Base-by-base conservation (phyloP, 2,329 filamentous ascomycete genomes). In the Xylariaceae sp. region DNA sequence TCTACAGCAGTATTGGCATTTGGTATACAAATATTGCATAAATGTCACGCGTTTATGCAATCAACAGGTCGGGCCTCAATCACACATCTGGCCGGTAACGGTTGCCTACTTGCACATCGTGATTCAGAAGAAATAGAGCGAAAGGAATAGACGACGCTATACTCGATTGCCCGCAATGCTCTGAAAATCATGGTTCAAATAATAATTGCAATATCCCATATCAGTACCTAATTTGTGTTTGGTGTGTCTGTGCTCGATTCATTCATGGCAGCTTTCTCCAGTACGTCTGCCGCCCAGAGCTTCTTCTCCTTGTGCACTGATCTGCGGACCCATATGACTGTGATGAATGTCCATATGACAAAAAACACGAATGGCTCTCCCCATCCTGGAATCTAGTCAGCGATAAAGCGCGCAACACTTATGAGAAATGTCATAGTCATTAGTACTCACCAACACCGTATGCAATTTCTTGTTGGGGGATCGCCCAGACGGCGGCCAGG, bases 401-500 rank as follows among this genome's bases (percentile, higher is more conserved):
- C 34, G 46, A 40, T 26, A 24, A 36, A n/a, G n/a, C n/a, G n/a
- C n/a, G n/a, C n/a, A n/a, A n/a, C 2, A 6, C 5, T 15, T 11
- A 16, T 23, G 6, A 2, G 9, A 8, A 13, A 28, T 5, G 26
- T 14, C 31, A 11, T 32, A 4, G 13, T 2, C 5, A 17, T 8
- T 14, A 9, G 5, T 14, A 57, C 58, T 48, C 43, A 65, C 62
- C 61, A 40, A 64, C 53, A 17, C 60, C 61, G 37, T 73, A 76
- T 8, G 68, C 71, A 24, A 73, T 62, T 16, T 65, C 59, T 44
- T 69, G 55, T 23, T 18, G 18, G 0, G 64, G 59, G 4, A 71
- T 64, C 0, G 68, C 70, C 53, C 72, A 73, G 27, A 75, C 55
- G 3, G 74, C 60, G 0, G 64, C 65, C 9, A 73, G 66, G 12